phyloP scores from a whole-genome alignment of 2,329 filamentous ascomycete species.

The Dactylellina parvicollis region DNA sequence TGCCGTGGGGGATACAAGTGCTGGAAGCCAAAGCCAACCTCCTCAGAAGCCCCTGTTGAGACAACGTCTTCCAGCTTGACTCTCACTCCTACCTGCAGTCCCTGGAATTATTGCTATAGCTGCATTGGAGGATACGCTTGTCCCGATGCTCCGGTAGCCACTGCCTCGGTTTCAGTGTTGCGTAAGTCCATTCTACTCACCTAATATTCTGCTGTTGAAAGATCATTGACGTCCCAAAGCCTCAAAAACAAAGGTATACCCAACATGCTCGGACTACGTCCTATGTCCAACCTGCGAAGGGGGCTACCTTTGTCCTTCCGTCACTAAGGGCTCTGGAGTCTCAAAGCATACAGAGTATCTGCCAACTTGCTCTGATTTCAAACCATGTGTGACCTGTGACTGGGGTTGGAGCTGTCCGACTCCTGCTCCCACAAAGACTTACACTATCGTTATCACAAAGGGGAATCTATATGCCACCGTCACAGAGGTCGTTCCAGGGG shows the following conservation, averaged over 20 bases:
- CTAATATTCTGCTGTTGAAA: background rate
- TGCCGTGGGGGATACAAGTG: slow-evolving; percentile 51
- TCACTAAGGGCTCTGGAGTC: slow-evolving; percentile 1
- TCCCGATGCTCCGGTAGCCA: background rate
- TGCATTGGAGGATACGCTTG: slow-evolving; percentile 43
- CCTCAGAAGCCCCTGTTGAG: slow-evolving; percentile 2
- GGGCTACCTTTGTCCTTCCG: slow-evolving; percentile 17
- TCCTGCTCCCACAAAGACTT: slow-evolving; percentile 20
- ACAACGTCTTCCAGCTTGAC: slow-evolving; percentile 23
- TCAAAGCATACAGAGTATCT: slow-evolving; percentile 17
- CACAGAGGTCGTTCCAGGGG: slow-evolving; percentile 27
- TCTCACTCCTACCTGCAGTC: slow-evolving; percentile 34
- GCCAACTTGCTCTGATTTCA: slow-evolving; percentile 27
- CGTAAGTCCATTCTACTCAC: slow-evolving; percentile 7
- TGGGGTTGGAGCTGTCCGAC: slow-evolving; percentile 42
- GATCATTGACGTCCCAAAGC: slow-evolving; percentile 3
- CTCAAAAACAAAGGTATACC: slow-evolving; percentile 10
- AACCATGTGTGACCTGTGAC: slow-evolving; percentile 15
- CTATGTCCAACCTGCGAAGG: slow-evolving; percentile 23
- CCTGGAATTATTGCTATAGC: slow-evolving; percentile 39
- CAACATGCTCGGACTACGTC: slow-evolving; percentile 40
- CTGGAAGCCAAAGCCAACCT: slow-evolving; percentile 35
- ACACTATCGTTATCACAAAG: slow-evolving; percentile 35
- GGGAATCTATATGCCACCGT: slow-evolving; percentile 25
- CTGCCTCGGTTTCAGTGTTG: background rate